These are phyloP conservation scores for Flaveria sonorensis DNA, from an alignment of 129 eudicot genomes.

Conservation along the genomic window DNA sequence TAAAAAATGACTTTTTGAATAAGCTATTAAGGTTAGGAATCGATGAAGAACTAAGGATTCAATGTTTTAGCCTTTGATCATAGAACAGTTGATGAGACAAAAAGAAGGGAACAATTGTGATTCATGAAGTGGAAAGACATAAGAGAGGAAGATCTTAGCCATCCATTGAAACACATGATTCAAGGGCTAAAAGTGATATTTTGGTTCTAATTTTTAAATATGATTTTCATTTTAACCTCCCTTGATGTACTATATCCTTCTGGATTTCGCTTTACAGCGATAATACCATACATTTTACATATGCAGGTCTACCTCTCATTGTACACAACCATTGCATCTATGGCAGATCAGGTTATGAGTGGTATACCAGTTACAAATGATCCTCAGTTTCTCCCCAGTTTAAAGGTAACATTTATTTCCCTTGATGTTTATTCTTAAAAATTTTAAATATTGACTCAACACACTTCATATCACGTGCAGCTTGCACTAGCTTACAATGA, in stretches of 20 bases:
- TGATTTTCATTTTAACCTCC: too few relatives aligned
- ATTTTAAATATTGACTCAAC: neutral
- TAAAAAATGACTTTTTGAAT: too few relatives aligned
- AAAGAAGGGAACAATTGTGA: neutral
- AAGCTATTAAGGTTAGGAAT: too few relatives aligned
- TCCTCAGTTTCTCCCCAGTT: slow-evolving; percentile 65
- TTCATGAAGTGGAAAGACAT: too few relatives aligned
- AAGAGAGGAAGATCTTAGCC: too few relatives aligned
- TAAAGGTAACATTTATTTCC: slow-evolving; percentile 55
- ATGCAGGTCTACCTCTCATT: slow-evolving; percentile 87
- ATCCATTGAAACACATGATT: neutral
- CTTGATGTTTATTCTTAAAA: neutral
- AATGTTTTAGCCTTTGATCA: neutral
- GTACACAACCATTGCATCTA: slow-evolving; percentile 70
- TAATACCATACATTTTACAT: slow-evolving; percentile 10
- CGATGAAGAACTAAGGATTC: neutral
- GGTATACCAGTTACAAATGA: slow-evolving; percentile 42
- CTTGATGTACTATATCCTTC: neutral
- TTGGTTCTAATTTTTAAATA: too few relatives aligned
- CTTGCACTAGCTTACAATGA: slow-evolving; percentile 88
- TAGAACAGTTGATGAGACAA: neutral
- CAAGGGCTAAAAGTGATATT: neutral
- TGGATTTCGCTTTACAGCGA: neutral
- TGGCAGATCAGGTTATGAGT: slow-evolving; percentile 63
- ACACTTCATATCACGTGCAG: slow-evolving; percentile 35